A percentile compares a stretch with the other conserved stretches of the same genome.
phyloP scores from a whole-genome alignment of 2,329 filamentous ascomycete genomes.

The Trichocomaceae sp. region DNA sequence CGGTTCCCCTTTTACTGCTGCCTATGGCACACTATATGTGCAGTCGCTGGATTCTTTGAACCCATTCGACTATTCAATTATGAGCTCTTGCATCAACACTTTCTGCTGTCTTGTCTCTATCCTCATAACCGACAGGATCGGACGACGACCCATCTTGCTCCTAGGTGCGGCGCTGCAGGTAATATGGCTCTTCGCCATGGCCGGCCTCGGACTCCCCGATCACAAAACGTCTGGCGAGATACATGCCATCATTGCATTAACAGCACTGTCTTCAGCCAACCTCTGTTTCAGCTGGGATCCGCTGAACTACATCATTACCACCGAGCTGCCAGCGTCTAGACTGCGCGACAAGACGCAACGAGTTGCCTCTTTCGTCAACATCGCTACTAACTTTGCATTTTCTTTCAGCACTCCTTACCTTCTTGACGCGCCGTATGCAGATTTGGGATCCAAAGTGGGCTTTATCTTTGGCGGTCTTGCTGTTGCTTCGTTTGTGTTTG shows the following conservation, averaged over 20 bases:
- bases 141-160: slow-evolving; percentile 18
- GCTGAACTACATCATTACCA: slow-evolving; percentile 30
- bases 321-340: slow-evolving; percentile 27
- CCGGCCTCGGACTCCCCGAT: slow-evolving; percentile 26
- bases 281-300: slow-evolving; percentile 29
- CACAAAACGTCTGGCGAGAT: slow-evolving; percentile 16
- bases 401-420: slow-evolving; percentile 36
- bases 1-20: slow-evolving; percentile 12
- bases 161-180: slow-evolving; percentile 25
- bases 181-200: slow-evolving; percentile 31
- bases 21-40: slow-evolving; percentile 10
- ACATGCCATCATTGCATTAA: slow-evolving; percentile 28
- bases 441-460: slow-evolving; percentile 31
- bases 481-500: slow-evolving; percentile 17
- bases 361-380: slow-evolving; percentile 25
- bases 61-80: slow-evolving; percentile 45
- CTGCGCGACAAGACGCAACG: slow-evolving; percentile 27
- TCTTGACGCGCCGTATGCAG: slow-evolving; percentile 29
- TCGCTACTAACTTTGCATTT: slow-evolving; percentile 26
- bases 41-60: slow-evolving; percentile 13
- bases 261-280: slow-evolving; percentile 28
- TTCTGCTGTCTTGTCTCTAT: slow-evolving; percentile 13
- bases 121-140: slow-evolving; percentile 12
- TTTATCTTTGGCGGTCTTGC: slow-evolving; percentile 31
- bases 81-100: slow-evolving; percentile 26